Evolutionary conservation across 352 stramenopile genomes (phyloP).

Genomic region (Globisporangium camurandrum): DNA sequence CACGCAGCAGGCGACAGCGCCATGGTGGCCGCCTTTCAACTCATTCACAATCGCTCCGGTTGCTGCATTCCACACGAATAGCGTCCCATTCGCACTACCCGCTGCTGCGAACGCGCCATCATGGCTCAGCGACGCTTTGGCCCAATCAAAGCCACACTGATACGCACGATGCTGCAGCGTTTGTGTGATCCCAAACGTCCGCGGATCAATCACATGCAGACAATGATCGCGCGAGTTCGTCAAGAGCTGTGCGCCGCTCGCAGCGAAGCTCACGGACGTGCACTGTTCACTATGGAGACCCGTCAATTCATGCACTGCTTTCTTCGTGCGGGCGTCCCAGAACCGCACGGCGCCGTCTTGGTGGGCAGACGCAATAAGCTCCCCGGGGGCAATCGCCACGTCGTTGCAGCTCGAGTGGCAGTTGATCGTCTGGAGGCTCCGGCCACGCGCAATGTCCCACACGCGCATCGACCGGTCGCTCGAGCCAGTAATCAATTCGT

Average conservation of each 20-base stretch:
- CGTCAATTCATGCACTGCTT: slow-evolving; percentile 42
- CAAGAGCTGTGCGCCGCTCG: slow-evolving; percentile 34
- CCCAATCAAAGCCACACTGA: slow-evolving; percentile 75
- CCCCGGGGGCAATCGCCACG: slow-evolving; percentile 47
- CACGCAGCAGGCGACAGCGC: slow-evolving; percentile 67
- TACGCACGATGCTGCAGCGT: slow-evolving; percentile 44
- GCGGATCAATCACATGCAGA: slow-evolving; percentile 55
- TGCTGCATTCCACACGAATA: slow-evolving; percentile 61
- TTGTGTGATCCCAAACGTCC: slow-evolving; percentile 43
- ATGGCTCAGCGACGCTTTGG: slow-evolving; percentile 64
- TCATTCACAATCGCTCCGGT: slow-evolving; percentile 47
- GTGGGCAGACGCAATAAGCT: slow-evolving; percentile 68
- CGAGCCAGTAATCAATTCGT: slow-evolving; percentile 72
- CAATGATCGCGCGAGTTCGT: slow-evolving; percentile 76
- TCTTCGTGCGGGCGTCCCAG: slow-evolving; percentile 61
- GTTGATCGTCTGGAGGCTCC: slow-evolving; percentile 65
- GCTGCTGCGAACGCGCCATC: slow-evolving; percentile 54
- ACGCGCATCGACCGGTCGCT: slow-evolving; percentile 70
- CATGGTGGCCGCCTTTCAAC: slow-evolving; percentile 50
- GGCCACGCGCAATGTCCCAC: slow-evolving; percentile 60
- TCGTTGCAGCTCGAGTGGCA: slow-evolving; percentile 82
- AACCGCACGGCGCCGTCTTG: slow-evolving; percentile 73
- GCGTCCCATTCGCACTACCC: slow-evolving; percentile 35
- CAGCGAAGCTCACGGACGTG: slow-evolving; percentile 63
- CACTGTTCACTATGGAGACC: slow-evolving; percentile 59